phyloP scores from a whole-genome alignment of 164 flowering plant genomes.

The Sedum album region DNA sequence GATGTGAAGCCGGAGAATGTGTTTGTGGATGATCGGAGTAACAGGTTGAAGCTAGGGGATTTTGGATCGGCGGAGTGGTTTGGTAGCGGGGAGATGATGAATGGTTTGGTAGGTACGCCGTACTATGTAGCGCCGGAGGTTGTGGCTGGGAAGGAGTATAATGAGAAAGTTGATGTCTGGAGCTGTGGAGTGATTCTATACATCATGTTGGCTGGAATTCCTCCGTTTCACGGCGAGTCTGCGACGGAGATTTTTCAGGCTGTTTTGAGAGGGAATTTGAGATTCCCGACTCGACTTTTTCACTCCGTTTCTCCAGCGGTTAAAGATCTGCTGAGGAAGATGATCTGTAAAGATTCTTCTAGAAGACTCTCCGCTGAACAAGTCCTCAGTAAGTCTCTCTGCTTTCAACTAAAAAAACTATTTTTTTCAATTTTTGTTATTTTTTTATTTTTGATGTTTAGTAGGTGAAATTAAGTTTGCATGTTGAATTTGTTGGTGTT shows the following conservation, averaged over 20 bases:
- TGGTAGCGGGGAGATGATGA: conserved; percentile 22
- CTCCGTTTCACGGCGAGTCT: conserved; percentile 71
- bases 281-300: conserved; percentile 55
- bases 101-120: conserved; percentile 79
- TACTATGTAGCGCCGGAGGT: conserved; percentile 93
- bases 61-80: conserved; percentile 73
- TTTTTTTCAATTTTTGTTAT: too few species aligned
- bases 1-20: conserved; percentile 83
- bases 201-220: conserved; percentile 60
- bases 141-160: conserved; percentile 43
- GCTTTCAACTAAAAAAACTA: neutral
- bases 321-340: conserved; percentile 58
- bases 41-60: conserved; percentile 50
- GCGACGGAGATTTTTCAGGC: conserved; percentile 62
- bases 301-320: conserved; percentile 47
- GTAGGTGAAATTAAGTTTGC: too few species aligned
- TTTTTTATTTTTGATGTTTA: too few species aligned
- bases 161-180: conserved; percentile 85
- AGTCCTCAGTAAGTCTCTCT: neutral
- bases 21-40: conserved; percentile 37
- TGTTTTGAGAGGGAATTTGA: conserved; percentile 51
- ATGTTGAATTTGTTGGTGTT: too few species aligned
- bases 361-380: conserved; percentile 28
- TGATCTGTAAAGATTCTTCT: conserved; percentile 46
- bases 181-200: conserved; percentile 75